These are phyloP conservation scores for Talaromyces marneffei DNA, from an alignment of 2,329 filamentous ascomycete species.

Conservation along the genomic window DNA sequence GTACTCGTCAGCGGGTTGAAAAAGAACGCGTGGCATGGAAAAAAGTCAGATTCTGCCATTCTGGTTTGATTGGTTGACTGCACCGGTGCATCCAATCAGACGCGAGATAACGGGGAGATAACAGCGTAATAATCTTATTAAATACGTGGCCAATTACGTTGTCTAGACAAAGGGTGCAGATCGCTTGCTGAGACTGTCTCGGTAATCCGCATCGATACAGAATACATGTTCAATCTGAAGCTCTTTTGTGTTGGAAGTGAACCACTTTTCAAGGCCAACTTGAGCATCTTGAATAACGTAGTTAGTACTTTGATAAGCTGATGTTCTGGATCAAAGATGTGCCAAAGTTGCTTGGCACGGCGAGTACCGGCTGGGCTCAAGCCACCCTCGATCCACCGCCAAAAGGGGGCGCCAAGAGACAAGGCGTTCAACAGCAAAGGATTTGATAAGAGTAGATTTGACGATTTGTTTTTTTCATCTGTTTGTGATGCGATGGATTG, in stretches of 20 bases:
- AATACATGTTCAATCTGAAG: neutral
- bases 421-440: neutral
- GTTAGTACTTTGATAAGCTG: no score
- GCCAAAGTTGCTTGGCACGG: neutral
- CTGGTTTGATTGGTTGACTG: neutral
- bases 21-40: neutral
- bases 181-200: neutral
- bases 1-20: neutral
- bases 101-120: neutral
- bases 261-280: neutral
- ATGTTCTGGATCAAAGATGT: neutral
- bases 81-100: neutral
- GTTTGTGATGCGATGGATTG: neutral
- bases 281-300: neutral
- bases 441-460: neutral
- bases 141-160: neutral
- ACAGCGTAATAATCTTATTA: neutral
- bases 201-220: neutral
- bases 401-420: neutral
- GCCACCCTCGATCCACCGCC: neutral
- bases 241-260: neutral
- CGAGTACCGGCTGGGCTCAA: neutral
- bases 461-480: neutral
- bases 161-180: neutral
- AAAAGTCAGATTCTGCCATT: neutral